A percentile compares a stretch with the other conserved stretches of the same genome.
These are phyloP conservation scores for Fraxinus platypoda DNA, from an alignment of 305 asterid genomes.

Conservation along the genomic window DNA sequence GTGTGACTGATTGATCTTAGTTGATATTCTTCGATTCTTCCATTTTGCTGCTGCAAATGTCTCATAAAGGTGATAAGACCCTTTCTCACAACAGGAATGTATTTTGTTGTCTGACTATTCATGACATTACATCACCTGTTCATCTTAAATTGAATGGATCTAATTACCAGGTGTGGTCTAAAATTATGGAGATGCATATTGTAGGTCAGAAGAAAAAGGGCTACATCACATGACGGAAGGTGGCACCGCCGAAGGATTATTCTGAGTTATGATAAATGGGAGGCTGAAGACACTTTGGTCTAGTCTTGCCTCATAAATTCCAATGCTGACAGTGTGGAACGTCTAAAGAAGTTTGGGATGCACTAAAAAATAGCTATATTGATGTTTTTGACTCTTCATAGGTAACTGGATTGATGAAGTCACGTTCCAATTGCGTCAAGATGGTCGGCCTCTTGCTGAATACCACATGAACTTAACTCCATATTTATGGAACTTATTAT, in stretches of 20 bases:
- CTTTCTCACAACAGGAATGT: background rate
- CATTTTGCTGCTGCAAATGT: background rate
- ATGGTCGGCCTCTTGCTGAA: background rate
- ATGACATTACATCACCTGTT: background rate
- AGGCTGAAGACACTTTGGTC: background rate
- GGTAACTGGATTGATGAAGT: background rate
- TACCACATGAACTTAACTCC: background rate
- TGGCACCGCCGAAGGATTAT: background rate
- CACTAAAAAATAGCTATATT: background rate
- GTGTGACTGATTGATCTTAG: background rate
- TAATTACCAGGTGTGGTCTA: background rate
- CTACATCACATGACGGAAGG: background rate
- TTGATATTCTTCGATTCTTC: background rate
- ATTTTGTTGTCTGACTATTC: background rate
- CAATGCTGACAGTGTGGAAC: background rate
- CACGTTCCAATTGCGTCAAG: background rate
- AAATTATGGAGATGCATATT: background rate
- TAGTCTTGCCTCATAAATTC: background rate
- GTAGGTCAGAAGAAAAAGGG: background rate
- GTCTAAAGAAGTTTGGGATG: background rate
- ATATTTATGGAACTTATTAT: background rate
- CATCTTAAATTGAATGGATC: background rate
- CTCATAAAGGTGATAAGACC: background rate
- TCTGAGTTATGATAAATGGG: background rate
- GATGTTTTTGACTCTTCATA: background rate